A percentile compares a stretch with the other conserved stretches of the same genome.
Conservation (phyloP, 768 basidiomycete species). For the Boletus barrowsii region DNA sequence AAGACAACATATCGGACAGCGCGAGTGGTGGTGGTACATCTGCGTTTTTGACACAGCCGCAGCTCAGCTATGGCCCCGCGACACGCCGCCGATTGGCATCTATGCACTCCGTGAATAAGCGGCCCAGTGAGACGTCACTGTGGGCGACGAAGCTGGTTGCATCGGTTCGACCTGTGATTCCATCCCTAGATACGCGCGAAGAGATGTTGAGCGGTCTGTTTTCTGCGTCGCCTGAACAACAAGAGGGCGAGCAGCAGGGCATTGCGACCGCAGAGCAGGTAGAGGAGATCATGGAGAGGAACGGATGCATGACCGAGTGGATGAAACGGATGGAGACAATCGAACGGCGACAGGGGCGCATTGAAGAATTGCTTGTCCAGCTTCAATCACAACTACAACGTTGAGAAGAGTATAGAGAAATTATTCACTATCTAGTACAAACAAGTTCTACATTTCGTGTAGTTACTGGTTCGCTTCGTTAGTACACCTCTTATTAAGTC, state of each 20-base stretch:
- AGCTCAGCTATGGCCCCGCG: slow-evolving; percentile 38
- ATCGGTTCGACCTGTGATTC: slow-evolving; percentile 13
- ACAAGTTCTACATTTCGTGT: background rate
- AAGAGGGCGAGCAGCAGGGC: background rate
- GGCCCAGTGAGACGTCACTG: slow-evolving; percentile 11
- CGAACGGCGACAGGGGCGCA: slow-evolving; percentile 45
- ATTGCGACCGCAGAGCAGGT: slow-evolving; percentile 26
- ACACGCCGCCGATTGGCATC: slow-evolving; percentile 40
- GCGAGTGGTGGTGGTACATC: slow-evolving; percentile 10
- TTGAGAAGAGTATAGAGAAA: background rate
- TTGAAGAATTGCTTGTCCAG: slow-evolving; percentile 44
- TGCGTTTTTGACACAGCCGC: slow-evolving; percentile 4
- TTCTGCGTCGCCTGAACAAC: slow-evolving; percentile 29
- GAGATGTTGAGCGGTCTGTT: slow-evolving; percentile 18
- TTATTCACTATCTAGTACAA: background rate
- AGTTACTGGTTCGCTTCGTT: background rate
- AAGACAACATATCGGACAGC: slow-evolving; percentile 28
- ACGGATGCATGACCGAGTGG: slow-evolving; percentile 27
- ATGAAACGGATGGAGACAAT: slow-evolving; percentile 38
- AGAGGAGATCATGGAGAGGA: slow-evolving; percentile 28
- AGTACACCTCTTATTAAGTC: background rate
- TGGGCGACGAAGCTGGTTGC: background rate
- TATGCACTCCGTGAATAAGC: slow-evolving; percentile 23
- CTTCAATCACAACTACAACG: slow-evolving; percentile 21
- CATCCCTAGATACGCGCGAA: slow-evolving; percentile 23